Conservation (phyloP, 257 asterid species). For the Plantago ovata region DNA sequence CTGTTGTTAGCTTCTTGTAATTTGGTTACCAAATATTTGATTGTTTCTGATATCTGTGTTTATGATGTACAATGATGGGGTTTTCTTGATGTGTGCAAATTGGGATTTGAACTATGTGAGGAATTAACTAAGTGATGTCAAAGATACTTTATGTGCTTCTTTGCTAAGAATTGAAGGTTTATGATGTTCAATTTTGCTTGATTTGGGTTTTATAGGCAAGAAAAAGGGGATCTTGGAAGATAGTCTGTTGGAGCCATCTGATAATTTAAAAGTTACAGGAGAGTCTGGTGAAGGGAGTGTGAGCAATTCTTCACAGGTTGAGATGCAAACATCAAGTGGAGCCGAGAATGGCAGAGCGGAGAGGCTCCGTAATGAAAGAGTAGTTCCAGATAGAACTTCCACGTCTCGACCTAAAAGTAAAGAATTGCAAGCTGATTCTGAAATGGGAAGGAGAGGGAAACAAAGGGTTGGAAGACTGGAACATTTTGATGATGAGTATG, state of each 20-base stretch:
- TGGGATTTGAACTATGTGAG: too few relatives aligned
- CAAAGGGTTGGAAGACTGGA: slow-evolving; percentile 34
- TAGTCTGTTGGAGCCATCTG: slow-evolving; percentile 42
- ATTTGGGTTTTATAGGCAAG: slow-evolving; percentile 48
- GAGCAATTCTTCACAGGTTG: slow-evolving; percentile 34
- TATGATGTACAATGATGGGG: too few relatives aligned
- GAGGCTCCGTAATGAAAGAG: slow-evolving; percentile 27
- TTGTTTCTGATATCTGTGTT: too few relatives aligned
- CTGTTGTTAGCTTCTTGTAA: background rate
- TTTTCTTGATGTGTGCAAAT: too few relatives aligned
- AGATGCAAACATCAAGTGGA: slow-evolving; percentile 31
- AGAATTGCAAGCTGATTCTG: slow-evolving; percentile 32
- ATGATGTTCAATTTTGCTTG: slow-evolving; percentile 13
- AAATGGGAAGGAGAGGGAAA: slow-evolving; percentile 34
- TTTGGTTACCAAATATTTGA: background rate
- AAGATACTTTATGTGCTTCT: background rate
- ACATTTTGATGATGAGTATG: slow-evolving; percentile 34
- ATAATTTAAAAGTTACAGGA: slow-evolving; percentile 30
- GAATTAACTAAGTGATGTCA: background rate
- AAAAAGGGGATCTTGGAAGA: slow-evolving; percentile 50
- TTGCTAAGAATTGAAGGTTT: background rate
- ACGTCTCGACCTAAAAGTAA: slow-evolving; percentile 33
- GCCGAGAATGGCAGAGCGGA: slow-evolving; percentile 24
- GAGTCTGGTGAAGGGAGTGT: slow-evolving; percentile 34
- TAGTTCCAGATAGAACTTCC: slow-evolving; percentile 31